Base-by-base conservation (phyloP, 148 eudicot species). In the Rhododendron griersonianum region DNA sequence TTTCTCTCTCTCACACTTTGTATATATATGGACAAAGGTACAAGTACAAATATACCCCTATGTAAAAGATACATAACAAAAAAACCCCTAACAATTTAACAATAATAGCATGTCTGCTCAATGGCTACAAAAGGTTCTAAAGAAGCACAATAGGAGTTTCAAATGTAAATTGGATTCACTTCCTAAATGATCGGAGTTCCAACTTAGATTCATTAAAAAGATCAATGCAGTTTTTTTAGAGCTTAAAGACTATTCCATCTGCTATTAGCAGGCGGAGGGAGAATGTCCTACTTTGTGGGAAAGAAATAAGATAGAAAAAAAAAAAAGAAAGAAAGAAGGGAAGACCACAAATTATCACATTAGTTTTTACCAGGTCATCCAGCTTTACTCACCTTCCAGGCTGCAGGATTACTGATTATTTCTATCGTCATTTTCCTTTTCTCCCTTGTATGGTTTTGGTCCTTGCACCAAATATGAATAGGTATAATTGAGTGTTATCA, bases 301-400 rank as follows among this genome's bases (percentile, higher is more conserved):
- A 61, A 21, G 25, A 61, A 61, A 61, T 4, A 61, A 19, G 25
- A 28, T 7, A 23, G 8, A 79, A 41, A 41, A 41, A 6, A 41
- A 41, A 41, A 6, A 41, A 41, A 1, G n/a, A n/a, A n/a, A n/a
- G n/a, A n/a, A n/a, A n/a, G n/a, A 41, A 41, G 21, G 0, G 33
- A 59, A 57, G 73, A 59, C n/a, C 73, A 21, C 11, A n/a, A n/a
- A n/a, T n/a, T n/a, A n/a, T n/a, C n/a, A 55, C 30, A 33, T 11
- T 55, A 59, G 81, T 78, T 78, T 21, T 81, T 55, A 35, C 71
- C 19, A 53, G 71, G 16, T 63, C 75, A 82, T 80, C 84, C 21
- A 59, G 25, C 73, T 59, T 82, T 63, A 53, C 13, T 50, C 4
- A 14, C 13, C 69, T 63, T 21, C 30, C 11, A 0, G 30, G 30